Percentiles rank a stretch among this genome's conserved stretches.
These are phyloP conservation scores for Colletotrichum tamarilloi DNA, from an alignment of 2,329 filamentous ascomycete species.

Conservation along the genomic window DNA sequence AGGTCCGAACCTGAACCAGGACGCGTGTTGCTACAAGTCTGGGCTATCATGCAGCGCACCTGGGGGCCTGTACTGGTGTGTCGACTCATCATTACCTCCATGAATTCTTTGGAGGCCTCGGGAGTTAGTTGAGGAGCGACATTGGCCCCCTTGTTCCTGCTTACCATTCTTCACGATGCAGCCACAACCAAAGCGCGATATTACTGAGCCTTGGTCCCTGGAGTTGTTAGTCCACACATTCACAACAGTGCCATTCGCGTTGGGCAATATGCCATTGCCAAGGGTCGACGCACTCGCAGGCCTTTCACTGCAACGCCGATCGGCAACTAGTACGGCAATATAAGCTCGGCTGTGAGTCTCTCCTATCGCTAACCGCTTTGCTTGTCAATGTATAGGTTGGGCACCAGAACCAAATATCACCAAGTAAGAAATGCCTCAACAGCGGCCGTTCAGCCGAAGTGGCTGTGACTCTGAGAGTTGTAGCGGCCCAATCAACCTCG, in stretches of 20 bases:
- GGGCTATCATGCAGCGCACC: conserved; percentile 9
- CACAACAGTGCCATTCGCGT: background rate
- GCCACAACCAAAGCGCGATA: background rate
- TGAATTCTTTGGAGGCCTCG: conserved; percentile 13
- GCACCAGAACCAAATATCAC: background rate
- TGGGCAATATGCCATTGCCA: background rate
- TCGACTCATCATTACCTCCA: background rate
- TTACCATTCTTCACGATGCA: background rate
- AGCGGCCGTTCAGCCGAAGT: background rate
- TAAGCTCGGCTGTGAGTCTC: background rate
- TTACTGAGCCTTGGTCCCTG: background rate
- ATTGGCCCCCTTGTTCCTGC: background rate
- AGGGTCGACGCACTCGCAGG: background rate
- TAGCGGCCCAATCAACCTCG: conserved; percentile 10
- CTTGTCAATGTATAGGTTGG: background rate
- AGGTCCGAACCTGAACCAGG: conserved; percentile 8
- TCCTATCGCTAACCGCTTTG: background rate
- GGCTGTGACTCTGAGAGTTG: background rate
- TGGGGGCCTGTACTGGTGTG: background rate
- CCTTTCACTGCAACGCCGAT: background rate
- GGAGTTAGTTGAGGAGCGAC: background rate
- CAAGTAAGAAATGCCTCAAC: conserved; percentile 6
- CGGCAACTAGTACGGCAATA: conserved; percentile 4
- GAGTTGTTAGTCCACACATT: background rate
- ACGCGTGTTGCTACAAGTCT: conserved; percentile 21